Evolutionary conservation across 2,329 filamentous ascomycete species (phyloP), one percentile per base, ranked within the genome.

Genomic region (Aureobasidium namibiae): DNA sequence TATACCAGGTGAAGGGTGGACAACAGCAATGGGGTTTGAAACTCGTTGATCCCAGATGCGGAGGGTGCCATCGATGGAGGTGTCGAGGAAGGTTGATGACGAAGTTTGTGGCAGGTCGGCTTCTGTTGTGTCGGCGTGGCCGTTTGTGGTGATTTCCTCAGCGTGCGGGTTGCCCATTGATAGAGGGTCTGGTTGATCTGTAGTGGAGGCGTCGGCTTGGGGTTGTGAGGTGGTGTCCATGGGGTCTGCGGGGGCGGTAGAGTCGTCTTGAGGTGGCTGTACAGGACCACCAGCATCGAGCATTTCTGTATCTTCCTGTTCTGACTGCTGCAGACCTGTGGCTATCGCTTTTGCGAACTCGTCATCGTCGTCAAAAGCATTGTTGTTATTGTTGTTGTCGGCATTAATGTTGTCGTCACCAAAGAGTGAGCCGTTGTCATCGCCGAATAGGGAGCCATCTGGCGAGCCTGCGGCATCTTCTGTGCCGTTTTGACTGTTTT

Each of bases 1-100:
- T 0, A 90, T 89, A 18, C 85, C 85, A 11, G 84, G 82, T 11
- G 85, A 80, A 18, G 88, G 89, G 1, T 80, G 79, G 60, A 97
- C 92, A 29, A 86, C 84, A 2, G 94, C 91, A 1, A 96, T 80
- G 0, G 92, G 88, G 36, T 87, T 82, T 1, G 82, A 82, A 63
- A 88, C 83, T 21, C 94, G 85, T 3, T 87, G 80, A 68, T 99
- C 95, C 92, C 94, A 99, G 64, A 99, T 85, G n/a, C 91, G 87
- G 45, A 99, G 79, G 0, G 86, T 86, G 56, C 92, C 92, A 74
- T 97, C 88, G 9, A 92, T 90, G 2, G 90, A 88, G 2, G 94
- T 89, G 26, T 92, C 89, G 54, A 99, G 80, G 71, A 99, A 99
- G 0, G 88, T 92, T 4, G 84, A 88, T 63, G 91, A 84, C 0